Evolutionary conservation across 148 eudicot species (phyloP).

Genomic region (Rhododendron simsii): DNA sequence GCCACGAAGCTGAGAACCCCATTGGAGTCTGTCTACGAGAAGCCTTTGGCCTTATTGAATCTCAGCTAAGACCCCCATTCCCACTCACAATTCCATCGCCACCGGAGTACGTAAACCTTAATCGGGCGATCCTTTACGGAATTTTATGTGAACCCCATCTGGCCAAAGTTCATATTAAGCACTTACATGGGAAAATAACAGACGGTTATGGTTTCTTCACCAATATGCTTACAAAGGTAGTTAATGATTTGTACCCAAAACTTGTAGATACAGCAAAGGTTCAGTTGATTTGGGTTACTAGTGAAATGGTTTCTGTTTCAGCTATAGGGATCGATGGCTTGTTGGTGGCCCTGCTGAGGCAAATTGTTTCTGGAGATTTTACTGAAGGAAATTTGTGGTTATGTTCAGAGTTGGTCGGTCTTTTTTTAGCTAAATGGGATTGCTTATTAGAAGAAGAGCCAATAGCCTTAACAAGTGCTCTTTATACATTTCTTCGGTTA

Average conservation of each 20-base stretch:
- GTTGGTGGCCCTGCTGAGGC: constrained; percentile 81
- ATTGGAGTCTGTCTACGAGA: constrained; percentile 55
- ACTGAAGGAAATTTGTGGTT: constrained; percentile 83
- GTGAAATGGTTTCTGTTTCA: constrained; percentile 56
- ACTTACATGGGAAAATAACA: constrained; percentile 61
- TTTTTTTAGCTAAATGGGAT: constrained; percentile 63
- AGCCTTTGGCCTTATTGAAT: constrained; percentile 38
- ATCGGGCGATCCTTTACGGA: constrained; percentile 63
- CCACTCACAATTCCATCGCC: constrained; percentile 41
- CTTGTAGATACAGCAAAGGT: constrained; percentile 45
- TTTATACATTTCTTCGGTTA: constrained; percentile 71
- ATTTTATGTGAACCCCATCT: constrained; percentile 53
- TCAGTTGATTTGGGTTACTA: constrained; percentile 67
- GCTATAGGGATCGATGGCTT: constrained; percentile 56
- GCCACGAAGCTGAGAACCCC: constrained; percentile 55
- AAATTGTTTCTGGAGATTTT: constrained; percentile 65
- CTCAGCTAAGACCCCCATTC: constrained; percentile 68
- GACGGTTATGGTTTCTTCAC: constrained; percentile 71
- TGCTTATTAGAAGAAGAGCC: constrained; percentile 63
- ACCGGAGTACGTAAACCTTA: constrained; percentile 46
- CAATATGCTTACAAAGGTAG: constrained; percentile 38
- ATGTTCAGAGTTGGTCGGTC: constrained; percentile 47
- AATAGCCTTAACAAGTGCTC: constrained; percentile 50
- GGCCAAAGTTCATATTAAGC: constrained; percentile 53
- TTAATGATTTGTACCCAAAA: constrained; percentile 55